Evolutionary conservation across 768 basidiomycete genomes (phyloP).

Genomic region (Naematelia encephala): DNA sequence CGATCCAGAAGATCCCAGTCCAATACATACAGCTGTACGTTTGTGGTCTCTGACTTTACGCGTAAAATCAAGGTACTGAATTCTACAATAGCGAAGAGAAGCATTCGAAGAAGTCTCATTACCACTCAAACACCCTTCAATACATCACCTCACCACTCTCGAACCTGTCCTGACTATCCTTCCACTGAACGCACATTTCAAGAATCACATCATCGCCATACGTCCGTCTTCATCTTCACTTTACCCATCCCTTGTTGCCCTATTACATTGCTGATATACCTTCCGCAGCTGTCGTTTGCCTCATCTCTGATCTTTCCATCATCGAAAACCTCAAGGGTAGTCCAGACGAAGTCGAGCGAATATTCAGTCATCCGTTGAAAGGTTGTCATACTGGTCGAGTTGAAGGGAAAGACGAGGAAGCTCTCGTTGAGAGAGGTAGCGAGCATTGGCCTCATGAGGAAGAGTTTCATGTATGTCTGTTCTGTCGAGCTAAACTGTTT

Average conservation of each 20-base stretch:
- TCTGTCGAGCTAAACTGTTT: not conserved
- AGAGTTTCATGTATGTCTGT: conserved; percentile 62
- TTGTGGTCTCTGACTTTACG: not conserved
- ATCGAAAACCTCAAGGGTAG: conserved; percentile 59
- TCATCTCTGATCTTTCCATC: conserved; percentile 60
- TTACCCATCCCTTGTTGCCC: no score
- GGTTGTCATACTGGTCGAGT: conserved; percentile 56
- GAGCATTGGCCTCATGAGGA: conserved; percentile 78
- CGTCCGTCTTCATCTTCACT: conserved; percentile 46
- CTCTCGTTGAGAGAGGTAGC: conserved; percentile 60
- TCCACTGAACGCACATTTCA: conserved; percentile 34
- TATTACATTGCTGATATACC: conserved; percentile 3
- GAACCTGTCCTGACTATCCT: conserved; percentile 55
- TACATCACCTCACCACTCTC: conserved; percentile 63
- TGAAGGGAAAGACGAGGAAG: conserved; percentile 58
- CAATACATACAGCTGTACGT: conserved; percentile 73
- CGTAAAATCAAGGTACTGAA: not conserved
- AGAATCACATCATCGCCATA: conserved; percentile 59
- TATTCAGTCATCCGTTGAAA: conserved; percentile 76
- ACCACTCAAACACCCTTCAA: conserved; percentile 55
- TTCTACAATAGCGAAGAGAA: conserved; percentile 64
- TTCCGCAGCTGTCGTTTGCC: conserved; percentile 61
- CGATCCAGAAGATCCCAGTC: conserved; percentile 63
- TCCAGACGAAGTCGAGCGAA: conserved; percentile 66
- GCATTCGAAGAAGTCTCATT: conserved; percentile 80